These are phyloP conservation scores for Macrocybe gigantea DNA, from an alignment of 768 basidiomycete genomes.

Conservation along the genomic window DNA sequence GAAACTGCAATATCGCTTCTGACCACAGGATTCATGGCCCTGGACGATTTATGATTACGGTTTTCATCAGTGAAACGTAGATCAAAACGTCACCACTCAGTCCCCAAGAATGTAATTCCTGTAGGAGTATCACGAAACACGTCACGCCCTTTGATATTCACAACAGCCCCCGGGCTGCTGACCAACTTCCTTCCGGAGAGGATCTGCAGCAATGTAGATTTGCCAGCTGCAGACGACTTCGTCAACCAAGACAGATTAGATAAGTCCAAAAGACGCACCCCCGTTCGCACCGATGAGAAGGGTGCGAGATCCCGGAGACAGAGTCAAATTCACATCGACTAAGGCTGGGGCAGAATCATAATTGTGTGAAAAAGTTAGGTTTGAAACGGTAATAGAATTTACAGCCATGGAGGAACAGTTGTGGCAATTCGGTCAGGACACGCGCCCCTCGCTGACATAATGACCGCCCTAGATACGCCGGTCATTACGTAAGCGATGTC, in stretches of 20 bases:
- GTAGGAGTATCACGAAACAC: constrained; percentile 85
- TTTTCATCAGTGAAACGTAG: constrained; percentile 1
- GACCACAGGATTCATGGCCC: constrained; percentile 97
- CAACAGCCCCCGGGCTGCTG: constrained; percentile 38
- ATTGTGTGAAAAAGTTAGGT: constrained; percentile 56
- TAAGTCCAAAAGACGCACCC: constrained; percentile 41
- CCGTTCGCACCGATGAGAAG: constrained; percentile 93
- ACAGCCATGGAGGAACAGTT: no score
- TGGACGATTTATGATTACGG: constrained; percentile 20
- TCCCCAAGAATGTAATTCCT: constrained; percentile 85
- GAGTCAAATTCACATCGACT: constrained; percentile 52
- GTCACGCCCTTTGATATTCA: constrained; percentile 74
- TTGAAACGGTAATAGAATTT: constrained; percentile 38
- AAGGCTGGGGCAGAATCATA: constrained; percentile 46
- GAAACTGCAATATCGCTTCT: constrained; percentile 88
- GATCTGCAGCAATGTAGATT: constrained; percentile 93
- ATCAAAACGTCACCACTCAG: constrained; percentile 68
- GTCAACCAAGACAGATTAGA: constrained; percentile 7
- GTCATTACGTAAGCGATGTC: no score
- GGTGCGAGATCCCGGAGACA: constrained; percentile 75
- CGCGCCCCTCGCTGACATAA: no score
- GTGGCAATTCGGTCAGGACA: no score
- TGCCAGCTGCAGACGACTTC: constrained; percentile 55
- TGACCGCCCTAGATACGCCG: no score
- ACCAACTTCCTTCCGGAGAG: constrained; percentile 90